Evolutionary conservation across 352 stramenopile genomes (phyloP).

Genomic region (Phytophthora palmivora): DNA sequence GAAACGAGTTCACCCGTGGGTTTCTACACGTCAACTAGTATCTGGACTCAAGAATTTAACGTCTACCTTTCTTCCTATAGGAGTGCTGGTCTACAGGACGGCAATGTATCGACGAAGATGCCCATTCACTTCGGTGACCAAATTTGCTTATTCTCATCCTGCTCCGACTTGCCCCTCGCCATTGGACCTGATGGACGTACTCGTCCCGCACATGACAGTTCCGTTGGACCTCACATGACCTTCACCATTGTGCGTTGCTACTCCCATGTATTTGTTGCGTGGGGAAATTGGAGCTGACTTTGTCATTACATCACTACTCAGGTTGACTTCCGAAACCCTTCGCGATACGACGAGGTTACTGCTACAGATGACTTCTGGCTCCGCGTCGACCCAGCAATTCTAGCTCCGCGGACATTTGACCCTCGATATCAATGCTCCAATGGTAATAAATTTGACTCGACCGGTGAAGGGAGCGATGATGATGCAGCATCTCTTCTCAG

Average conservation of each 20-base stretch:
- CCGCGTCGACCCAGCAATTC: constrained; percentile 37
- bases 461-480: constrained; percentile 26
- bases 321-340: constrained; percentile 65
- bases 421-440: constrained; percentile 3
- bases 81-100: constrained; percentile 39
- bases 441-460: constrained; percentile 3
- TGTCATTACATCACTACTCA: constrained; percentile 6
- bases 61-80: constrained; percentile 11
- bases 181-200: constrained; percentile 56
- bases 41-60: background rate
- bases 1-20: constrained; percentile 34
- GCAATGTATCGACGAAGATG: constrained; percentile 56
- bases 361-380: constrained; percentile 66
- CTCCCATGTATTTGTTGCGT: background rate
- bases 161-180: constrained; percentile 53
- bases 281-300: no score
- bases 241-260: constrained; percentile 57
- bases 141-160: constrained; percentile 62
- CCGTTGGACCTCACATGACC: constrained; percentile 60
- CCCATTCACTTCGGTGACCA: constrained; percentile 69
- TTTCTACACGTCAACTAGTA: background rate
- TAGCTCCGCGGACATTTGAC: constrained; percentile 23
- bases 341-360: constrained; percentile 47
- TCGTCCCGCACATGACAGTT: constrained; percentile 18
- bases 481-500: constrained; percentile 53